Base-by-base conservation (phyloP, 2,329 filamentous ascomycete genomes). In the Biscogniauxia marginata region DNA sequence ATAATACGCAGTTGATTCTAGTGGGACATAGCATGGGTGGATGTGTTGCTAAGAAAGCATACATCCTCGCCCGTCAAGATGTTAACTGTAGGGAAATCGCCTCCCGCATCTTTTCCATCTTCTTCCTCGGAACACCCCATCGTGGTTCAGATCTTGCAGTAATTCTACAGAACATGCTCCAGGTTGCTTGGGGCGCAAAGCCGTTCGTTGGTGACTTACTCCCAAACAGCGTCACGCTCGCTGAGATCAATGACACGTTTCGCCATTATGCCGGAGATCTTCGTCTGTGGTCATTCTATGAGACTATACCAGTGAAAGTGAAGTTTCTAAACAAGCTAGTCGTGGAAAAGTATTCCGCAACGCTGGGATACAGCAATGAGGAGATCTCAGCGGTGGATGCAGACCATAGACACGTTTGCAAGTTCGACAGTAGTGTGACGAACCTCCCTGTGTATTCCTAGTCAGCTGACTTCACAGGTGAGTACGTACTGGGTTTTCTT, bases 11-110 rank as follows among this genome's bases (percentile, higher is more conserved):
- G 2, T 73, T 80, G 18, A 70, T 80, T 3, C 66, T 79, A 16
- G 67, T 80, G 11, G 75, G 66, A 2, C 78, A 81, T 57, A 76
- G 72, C 39, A 78, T 80, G 77, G 77, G 79, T 1, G 77, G 77
- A 9, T 65, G 69, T 52, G 70, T 76, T 18, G 65, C 66, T 4
- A 73, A 74, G 55, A 68, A 74, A 64, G 71, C 71, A 24, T 74
- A 71, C 55, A 67, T 75, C 23, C 59, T 73, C 7, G 70, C 71
- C 7, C 64, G 63, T 16, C 64, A 74, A 53, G 70, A 74, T 46
- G 58, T 65, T 8, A 56, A 55, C 7, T 71, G 67, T 19, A 58
- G 64, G 7, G 54, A 62, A 7, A 54, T 75, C 4, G 69, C 70
- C 4, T 53, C 53, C 8, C 62, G 70, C 2, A 60, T 75, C 4